Conservation (phyloP, 23 red algal species). For the Cyanidiococcus yangmingshanensis region DNA sequence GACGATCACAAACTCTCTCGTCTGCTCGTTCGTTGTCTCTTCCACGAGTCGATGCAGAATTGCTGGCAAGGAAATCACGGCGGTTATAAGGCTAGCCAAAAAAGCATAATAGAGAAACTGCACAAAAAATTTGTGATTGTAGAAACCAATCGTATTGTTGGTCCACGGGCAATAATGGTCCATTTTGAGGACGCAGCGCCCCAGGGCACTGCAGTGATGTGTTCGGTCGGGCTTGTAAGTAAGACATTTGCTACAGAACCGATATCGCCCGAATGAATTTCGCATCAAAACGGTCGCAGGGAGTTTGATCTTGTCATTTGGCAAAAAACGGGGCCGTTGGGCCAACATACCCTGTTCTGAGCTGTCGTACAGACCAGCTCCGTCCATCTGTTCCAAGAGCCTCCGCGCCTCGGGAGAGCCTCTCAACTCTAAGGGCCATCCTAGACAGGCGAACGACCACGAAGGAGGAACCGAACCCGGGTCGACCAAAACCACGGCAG, state of each 20-base stretch:
- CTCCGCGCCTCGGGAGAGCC: slow-evolving; percentile 1
- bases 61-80: slow-evolving; percentile 33
- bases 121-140: slow-evolving; percentile 82
- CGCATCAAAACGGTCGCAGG: slow-evolving; percentile 43
- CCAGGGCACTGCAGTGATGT: slow-evolving; percentile 68
- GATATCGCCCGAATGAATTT: slow-evolving; percentile 45
- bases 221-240: slow-evolving; percentile 80
- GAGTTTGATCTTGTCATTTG: neutral
- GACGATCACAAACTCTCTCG: neutral
- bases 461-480: neutral
- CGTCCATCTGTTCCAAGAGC: neutral
- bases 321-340: neutral
- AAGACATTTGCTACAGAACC: slow-evolving; percentile 63
- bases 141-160: slow-evolving; percentile 70
- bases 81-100: slow-evolving; percentile 43
- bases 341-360: neutral
- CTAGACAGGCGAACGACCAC: slow-evolving; percentile 5
- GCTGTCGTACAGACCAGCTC: neutral
- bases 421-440: neutral
- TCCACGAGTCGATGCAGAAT: slow-evolving; percentile 20
- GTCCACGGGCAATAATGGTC: slow-evolving; percentile 92
- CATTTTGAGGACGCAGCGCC: slow-evolving; percentile 82
- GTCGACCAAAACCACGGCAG: neutral
- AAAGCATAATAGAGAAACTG: slow-evolving; percentile 64
- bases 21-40: neutral